Base-by-base conservation (phyloP, 805 yeast species). In the Nakazawaea wyomingensis region DNA sequence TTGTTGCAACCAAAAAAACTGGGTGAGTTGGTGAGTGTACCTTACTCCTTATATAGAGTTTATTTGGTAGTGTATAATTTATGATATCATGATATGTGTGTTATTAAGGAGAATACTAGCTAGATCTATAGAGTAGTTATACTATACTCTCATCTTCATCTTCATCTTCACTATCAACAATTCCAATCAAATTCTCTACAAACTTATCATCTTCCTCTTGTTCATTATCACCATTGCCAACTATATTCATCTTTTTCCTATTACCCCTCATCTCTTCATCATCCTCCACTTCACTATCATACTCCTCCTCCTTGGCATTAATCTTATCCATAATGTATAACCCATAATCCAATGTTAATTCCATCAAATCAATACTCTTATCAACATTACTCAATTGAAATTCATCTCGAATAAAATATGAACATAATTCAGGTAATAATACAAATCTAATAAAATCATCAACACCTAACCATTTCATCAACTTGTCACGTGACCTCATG, bases 361-460 rank as follows among this genome's bases (percentile, higher is more conserved):
- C 64, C 54, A 82, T 62, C 13, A 74, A 51, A 11, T 62, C 64
- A 47, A 72, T 73, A 0, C 82, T 83, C 18, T 62, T 59, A 2
- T 62, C 69, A 13, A 70, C 49, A n/a, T 58, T 52, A 3, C 56
- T 38, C 29, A 65, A 45, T 2, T 51, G 43, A 57, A 67, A 50
- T 47, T 80, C 82, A 3, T 71, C 68, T 54, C 69, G 65, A 6
- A 76, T 71, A 17, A 80, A 51, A 24, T 78, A 60, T 5, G 76
- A 60, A 4, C 80, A 66, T 5, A 83, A 56, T 50, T 83, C 90
- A 21, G 83, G 80, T 6, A 85, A 79, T 19, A 84, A 56, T 1
- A 82, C 80, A 51, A 76, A 78, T 14, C 74, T 66, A 3, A 72
- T 60, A 54, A 81, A 84, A 41, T 74, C 73, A 18, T 69, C 67